phyloP scores from a whole-genome alignment of 768 basidiomycete genomes.

The Nidula microcarpa region DNA sequence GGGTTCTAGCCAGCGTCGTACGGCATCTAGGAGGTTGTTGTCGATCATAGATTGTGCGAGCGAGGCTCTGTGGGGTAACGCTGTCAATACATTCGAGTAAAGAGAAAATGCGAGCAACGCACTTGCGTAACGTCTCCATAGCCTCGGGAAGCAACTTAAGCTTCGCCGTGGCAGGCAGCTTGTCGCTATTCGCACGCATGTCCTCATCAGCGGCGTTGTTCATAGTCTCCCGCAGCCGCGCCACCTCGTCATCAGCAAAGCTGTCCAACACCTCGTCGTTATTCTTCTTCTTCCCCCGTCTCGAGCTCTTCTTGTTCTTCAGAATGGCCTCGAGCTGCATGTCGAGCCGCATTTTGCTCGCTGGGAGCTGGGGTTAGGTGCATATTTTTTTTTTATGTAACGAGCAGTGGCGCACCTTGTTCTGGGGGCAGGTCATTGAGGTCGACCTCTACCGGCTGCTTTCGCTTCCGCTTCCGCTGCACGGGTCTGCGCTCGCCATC shows the following conservation, averaged over 20 bases:
- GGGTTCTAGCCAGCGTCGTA: conserved; percentile 90
- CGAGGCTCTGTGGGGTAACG: conserved; percentile 53
- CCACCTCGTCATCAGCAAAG: conserved; percentile 89
- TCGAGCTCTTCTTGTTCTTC: conserved; percentile 68
- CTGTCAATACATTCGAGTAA: conserved; percentile 7
- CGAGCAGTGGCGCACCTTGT: conserved; percentile 50
- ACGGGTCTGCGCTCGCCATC: conserved; percentile 24
- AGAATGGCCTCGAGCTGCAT: conserved; percentile 86
- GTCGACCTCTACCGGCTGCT: conserved; percentile 59
- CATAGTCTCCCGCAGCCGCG: conserved; percentile 87
- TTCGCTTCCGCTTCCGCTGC: conserved; percentile 54
- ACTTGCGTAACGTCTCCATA: conserved; percentile 93
- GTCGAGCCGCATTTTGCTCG: conserved; percentile 72
- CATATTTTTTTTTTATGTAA: conserved; percentile 1
- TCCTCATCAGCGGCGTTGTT: conserved; percentile 83
- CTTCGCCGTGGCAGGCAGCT: conserved; percentile 81
- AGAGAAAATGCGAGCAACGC: conserved; percentile 2
- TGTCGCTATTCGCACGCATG: conserved; percentile 72
- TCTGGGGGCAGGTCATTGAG: conserved; percentile 70
- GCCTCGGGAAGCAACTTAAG: conserved; percentile 84
- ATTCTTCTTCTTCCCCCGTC: conserved; percentile 70
- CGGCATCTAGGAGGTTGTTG: conserved; percentile 89
- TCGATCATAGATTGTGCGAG: conserved; percentile 92
- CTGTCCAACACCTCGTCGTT: conserved; percentile 82
- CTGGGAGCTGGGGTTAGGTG: conserved; percentile 34